These are phyloP conservation scores for Phyllosticta citrichinensis DNA, from an alignment of 2,329 filamentous ascomycete genomes.

Conservation along the genomic window DNA sequence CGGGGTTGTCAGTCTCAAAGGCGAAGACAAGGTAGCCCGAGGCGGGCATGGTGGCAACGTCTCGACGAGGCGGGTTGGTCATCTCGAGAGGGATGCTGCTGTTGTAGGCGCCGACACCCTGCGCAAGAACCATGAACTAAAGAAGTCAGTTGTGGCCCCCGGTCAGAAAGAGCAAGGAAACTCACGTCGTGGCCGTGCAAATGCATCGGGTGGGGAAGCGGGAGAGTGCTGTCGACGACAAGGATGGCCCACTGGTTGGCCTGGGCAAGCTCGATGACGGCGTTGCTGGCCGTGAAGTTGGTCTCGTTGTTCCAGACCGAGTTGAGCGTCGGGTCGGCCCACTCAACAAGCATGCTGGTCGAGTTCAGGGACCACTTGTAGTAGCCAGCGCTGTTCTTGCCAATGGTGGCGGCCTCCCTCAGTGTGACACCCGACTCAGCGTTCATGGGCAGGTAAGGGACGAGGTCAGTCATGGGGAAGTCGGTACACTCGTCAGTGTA, in stretches of 20 bases:
- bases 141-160: neutral
- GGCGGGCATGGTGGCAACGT: slow-evolving; percentile 12
- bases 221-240: slow-evolving; percentile 12
- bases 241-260: slow-evolving; percentile 5
- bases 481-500: slow-evolving; percentile 5
- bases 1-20: slow-evolving; percentile 44
- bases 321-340: slow-evolving; percentile 27
- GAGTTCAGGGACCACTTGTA: slow-evolving; percentile 34
- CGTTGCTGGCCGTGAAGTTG: slow-evolving; percentile 10
- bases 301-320: slow-evolving; percentile 21
- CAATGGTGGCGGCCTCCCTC: neutral
- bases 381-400: slow-evolving; percentile 14
- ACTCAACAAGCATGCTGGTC: slow-evolving; percentile 25
- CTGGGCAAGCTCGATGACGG: slow-evolving; percentile 27
- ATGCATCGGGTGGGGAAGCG: slow-evolving; percentile 32
- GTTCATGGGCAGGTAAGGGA: slow-evolving; percentile 26
- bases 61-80: slow-evolving; percentile 29
- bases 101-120: slow-evolving; percentile 23
- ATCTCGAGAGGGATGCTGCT: slow-evolving; percentile 23
- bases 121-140: slow-evolving; percentile 30
- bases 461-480: slow-evolving; percentile 18
- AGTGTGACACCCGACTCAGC: neutral
- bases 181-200: slow-evolving; percentile 29
- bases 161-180: neutral
- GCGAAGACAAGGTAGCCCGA: slow-evolving; percentile 41